These are phyloP conservation scores for Bassia scoparia DNA, from an alignment of 148 eudicot genomes.

Conservation along the genomic window DNA sequence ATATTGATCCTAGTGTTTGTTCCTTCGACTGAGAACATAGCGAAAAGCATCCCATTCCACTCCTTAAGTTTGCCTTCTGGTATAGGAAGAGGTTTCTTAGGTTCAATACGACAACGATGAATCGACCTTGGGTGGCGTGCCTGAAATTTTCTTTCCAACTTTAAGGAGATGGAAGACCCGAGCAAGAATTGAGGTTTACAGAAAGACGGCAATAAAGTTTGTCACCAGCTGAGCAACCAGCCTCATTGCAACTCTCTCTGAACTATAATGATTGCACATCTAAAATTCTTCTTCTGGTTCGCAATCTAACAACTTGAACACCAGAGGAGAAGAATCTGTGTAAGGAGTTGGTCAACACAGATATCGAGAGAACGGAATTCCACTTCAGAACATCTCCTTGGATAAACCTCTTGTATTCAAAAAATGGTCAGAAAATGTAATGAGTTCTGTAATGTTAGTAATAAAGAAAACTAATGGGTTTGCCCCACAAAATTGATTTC, in stretches of 20 bases:
- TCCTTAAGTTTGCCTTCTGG: conserved; percentile 67
- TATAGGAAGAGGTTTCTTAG: conserved; percentile 70
- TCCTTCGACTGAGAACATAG: conserved; percentile 80
- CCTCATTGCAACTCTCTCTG: conserved; percentile 92
- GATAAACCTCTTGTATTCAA: conserved; percentile 57
- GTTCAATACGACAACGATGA: conserved; percentile 97
- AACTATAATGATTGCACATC: conserved; percentile 90
- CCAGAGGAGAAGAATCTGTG: conserved; percentile 90
- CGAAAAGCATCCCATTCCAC: conserved; percentile 83
- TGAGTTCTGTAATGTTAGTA: neutral
- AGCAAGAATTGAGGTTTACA: conserved; percentile 75
- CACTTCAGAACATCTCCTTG: conserved; percentile 93
- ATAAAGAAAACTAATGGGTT: too few relatives aligned
- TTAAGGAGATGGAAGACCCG: conserved; percentile 72
- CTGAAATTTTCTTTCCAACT: conserved; percentile 89
- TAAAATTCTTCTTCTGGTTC: conserved; percentile 57
- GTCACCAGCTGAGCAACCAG: conserved; percentile 94
- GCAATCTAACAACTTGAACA: conserved; percentile 57
- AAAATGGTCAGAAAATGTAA: neutral
- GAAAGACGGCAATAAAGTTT: conserved; percentile 79
- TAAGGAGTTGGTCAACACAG: conserved; percentile 93
- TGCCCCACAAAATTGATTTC: neutral
- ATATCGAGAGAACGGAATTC: conserved; percentile 87
- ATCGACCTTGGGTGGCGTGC: conserved; percentile 95
- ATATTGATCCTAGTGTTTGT: conserved; percentile 77